phyloP scores from a whole-genome alignment of 106 monocot species.

The Dendrobium chrysotoxum region DNA sequence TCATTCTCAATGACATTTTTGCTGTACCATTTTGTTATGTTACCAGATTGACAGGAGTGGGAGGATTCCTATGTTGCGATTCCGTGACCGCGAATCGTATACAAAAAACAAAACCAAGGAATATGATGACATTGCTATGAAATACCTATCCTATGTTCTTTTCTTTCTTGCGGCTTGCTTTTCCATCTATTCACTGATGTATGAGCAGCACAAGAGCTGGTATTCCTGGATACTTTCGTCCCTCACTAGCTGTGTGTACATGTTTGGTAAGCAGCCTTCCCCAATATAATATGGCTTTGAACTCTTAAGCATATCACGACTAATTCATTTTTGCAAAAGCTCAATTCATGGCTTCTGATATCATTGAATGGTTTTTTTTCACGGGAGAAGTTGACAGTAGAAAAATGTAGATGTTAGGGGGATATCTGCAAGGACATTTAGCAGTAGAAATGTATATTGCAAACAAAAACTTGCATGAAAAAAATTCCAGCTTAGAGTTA shows the following conservation, averaged over 20 bases:
- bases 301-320: neutral
- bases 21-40: neutral
- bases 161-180: slow-evolving; percentile 71
- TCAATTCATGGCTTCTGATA: neutral
- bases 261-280: slow-evolving; percentile 76
- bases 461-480: too few relatives aligned
- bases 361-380: neutral
- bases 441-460: neutral
- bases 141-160: slow-evolving; percentile 86
- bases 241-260: slow-evolving; percentile 89
- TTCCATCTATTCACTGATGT: slow-evolving; percentile 84
- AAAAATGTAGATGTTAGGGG: neutral
- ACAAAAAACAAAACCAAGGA: slow-evolving; percentile 90
- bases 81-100: slow-evolving; percentile 89
- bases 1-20: too few relatives aligned
- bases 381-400: neutral
- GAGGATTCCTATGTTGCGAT: slow-evolving; percentile 73
- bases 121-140: slow-evolving; percentile 98
- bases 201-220: slow-evolving; percentile 90
- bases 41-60: slow-evolving; percentile 85
- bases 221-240: slow-evolving; percentile 99
- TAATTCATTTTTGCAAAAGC: neutral
- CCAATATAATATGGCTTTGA: neutral
- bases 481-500: too few relatives aligned
- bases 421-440: too few relatives aligned